Evolutionary conservation across 164 flowering plant species (phyloP).

Genomic region (Piper betle): DNA sequence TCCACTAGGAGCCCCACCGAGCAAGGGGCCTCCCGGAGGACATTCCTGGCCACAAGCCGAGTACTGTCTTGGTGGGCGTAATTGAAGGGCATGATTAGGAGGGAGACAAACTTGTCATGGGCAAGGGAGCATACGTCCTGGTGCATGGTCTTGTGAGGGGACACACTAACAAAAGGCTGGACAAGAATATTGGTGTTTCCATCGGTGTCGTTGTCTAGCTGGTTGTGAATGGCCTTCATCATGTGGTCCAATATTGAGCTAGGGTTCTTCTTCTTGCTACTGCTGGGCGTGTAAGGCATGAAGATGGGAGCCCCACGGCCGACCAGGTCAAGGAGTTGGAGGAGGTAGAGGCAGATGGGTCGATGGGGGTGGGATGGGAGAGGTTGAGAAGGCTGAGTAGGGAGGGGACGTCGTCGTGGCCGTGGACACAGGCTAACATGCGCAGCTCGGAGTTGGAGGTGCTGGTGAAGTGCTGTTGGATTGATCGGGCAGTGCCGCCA

Average conservation of each 20-base stretch:
- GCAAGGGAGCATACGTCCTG: neutral
- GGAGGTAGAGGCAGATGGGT: neutral
- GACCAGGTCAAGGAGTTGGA: neutral
- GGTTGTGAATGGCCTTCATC: conserved; percentile 4
- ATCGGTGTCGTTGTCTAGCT: conserved; percentile 16
- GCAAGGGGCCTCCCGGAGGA: conserved; percentile 26
- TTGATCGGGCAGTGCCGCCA: neutral
- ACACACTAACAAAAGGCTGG: conserved; percentile 42
- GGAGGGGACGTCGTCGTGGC: neutral
- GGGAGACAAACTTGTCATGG: neutral
- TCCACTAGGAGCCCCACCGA: conserved; percentile 47
- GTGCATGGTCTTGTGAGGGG: conserved; percentile 14
- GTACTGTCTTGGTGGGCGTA: conserved; percentile 9
- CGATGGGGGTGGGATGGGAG: neutral
- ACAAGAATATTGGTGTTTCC: conserved; percentile 18
- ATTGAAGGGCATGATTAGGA: conserved; percentile 12
- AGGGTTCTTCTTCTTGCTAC: conserved; percentile 12
- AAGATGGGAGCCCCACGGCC: conserved; percentile 1
- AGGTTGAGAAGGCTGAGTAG: neutral
- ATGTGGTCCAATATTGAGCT: conserved; percentile 1
- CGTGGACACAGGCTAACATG: conserved; percentile 2
- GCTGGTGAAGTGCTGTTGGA: neutral
- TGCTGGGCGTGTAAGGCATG: conserved; percentile 1
- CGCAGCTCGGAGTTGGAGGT: neutral
- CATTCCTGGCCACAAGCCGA: neutral